Percentiles rank a stretch among this genome's conserved stretches.
Evolutionary conservation across 306 rosid genomes (phyloP).

Genomic region (Biancaea sappan): DNA sequence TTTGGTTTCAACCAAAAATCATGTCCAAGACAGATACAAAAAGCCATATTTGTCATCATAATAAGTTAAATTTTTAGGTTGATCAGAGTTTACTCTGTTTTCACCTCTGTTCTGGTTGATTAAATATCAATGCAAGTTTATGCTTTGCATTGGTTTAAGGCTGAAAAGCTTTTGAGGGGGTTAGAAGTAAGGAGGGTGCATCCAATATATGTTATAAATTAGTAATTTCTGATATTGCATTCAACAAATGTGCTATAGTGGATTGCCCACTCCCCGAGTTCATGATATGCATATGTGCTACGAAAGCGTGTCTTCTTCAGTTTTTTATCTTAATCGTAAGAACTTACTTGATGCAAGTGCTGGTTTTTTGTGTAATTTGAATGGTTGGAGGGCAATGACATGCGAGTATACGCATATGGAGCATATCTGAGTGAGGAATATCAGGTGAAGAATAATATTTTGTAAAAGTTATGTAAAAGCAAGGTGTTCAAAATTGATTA

Average conservation of each 20-base stretch:
- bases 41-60: not conserved
- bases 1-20: conserved; percentile 10
- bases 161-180: not conserved
- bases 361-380: not conserved
- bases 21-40: not conserved
- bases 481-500: too few species aligned
- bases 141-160: not conserved
- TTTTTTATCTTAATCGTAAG: not conserved
- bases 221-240: not conserved
- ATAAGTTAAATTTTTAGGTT: not conserved
- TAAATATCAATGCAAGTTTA: not conserved
- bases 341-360: not conserved
- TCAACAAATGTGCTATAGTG: not conserved
- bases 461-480: too few species aligned
- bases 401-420: too few species aligned
- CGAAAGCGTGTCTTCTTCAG: not conserved
- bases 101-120: not conserved
- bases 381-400: too few species aligned
- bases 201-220: not conserved
- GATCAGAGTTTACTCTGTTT: not conserved
- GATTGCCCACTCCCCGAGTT: not conserved
- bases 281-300: not conserved
- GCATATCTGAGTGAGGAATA: too few species aligned
- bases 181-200: not conserved
- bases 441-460: too few species aligned